These are phyloP conservation scores for Aspergillus nomiae DNA, from an alignment of 2,329 filamentous ascomycete species.

Conservation along the genomic window DNA sequence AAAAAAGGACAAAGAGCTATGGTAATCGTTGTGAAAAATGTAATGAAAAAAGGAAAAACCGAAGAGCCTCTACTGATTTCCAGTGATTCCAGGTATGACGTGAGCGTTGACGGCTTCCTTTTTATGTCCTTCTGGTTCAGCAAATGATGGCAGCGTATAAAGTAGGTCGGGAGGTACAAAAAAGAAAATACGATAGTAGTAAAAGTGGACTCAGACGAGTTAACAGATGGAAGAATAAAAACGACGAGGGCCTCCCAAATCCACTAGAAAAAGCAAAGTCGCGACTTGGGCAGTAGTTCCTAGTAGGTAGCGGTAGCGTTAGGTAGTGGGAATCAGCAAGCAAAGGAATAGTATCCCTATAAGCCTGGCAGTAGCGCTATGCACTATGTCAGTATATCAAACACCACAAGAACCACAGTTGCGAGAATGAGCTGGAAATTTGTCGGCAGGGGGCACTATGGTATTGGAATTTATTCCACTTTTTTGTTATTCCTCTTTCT, in stretches of 20 bases:
- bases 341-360: constrained; percentile 17
- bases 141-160: not conserved
- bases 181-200: not conserved
- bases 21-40: constrained; percentile 1
- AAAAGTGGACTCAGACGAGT: not conserved
- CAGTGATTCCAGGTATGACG: constrained; percentile 32
- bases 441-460: constrained; percentile 10
- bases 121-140: not conserved
- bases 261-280: constrained; percentile 5
- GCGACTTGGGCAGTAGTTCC: not conserved
- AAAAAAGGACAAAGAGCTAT: constrained; percentile 11
- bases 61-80: constrained; percentile 22
- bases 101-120: constrained; percentile 21
- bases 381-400: constrained; percentile 23
- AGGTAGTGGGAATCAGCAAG: constrained; percentile 16
- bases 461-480: constrained; percentile 7
- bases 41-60: constrained; percentile 17
- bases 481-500: not conserved
- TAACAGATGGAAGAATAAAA: constrained; percentile 14
- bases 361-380: constrained; percentile 24
- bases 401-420: constrained; percentile 11
- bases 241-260: constrained; percentile 9
- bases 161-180: not conserved
- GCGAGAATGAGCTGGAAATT: constrained; percentile 13
- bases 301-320: constrained; percentile 9